Conservation (phyloP, 371 early-diverging fungal species). For the Zychaea mexicana region DNA sequence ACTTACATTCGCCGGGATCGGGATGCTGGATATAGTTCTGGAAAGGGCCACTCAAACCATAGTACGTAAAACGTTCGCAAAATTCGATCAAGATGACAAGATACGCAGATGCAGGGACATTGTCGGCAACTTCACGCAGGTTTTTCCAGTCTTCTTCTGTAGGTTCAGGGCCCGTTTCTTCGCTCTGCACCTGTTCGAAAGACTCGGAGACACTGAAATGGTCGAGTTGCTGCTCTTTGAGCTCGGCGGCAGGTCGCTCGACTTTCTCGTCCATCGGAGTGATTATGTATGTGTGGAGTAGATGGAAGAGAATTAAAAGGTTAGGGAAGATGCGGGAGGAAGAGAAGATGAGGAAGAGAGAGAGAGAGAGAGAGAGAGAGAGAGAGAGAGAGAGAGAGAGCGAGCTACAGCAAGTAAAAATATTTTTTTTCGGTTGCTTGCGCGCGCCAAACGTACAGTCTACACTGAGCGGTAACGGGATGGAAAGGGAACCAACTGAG, state of each 20-base stretch:
- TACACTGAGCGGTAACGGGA: background rate
- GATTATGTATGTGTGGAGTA: background rate
- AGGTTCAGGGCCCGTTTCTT: constrained; percentile 28
- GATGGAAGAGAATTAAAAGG: background rate
- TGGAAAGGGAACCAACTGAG: background rate
- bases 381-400: background rate
- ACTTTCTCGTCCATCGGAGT: constrained; percentile 4
- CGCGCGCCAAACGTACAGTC: too few species aligned
- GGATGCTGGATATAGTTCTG: constrained; percentile 65
- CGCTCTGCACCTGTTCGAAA: background rate
- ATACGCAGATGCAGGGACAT: constrained; percentile 54
- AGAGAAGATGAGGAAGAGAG: background rate
- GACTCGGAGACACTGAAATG: background rate
- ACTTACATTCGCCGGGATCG: constrained; percentile 39
- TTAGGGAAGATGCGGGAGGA: background rate
- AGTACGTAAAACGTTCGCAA: constrained; percentile 78
- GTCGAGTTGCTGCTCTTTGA: background rate
- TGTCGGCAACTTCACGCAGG: constrained; percentile 23
- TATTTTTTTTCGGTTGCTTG: background rate
- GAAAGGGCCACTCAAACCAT: constrained; percentile 65
- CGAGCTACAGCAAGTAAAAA: background rate
- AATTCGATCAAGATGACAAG: constrained; percentile 74
- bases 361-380: background rate
- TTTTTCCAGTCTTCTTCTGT: constrained; percentile 51
- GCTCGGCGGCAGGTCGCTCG: background rate